These are phyloP conservation scores for Hanseniaspora clermontiae DNA, from an alignment of 805 yeast species.

Conservation along the genomic window DNA sequence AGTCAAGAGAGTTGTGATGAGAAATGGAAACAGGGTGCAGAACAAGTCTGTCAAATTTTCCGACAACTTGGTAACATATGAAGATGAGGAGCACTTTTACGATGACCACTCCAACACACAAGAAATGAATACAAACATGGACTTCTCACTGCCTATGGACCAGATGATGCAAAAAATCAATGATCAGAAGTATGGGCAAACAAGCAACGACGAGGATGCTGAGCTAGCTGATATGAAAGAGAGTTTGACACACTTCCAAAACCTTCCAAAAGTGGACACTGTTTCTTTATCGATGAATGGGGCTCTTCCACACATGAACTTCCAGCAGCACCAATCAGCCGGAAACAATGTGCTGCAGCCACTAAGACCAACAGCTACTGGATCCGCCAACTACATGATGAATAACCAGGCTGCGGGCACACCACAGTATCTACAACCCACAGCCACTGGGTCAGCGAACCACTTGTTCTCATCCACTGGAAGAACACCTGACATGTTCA, in stretches of 20 bases:
- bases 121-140: slow-evolving; percentile 29
- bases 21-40: slow-evolving; percentile 31
- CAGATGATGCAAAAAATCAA: slow-evolving; percentile 42
- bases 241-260: slow-evolving; percentile 59
- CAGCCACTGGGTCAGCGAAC: slow-evolving; percentile 33
- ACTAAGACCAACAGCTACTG: slow-evolving; percentile 31
- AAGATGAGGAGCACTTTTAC: slow-evolving; percentile 19
- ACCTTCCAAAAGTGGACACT: slow-evolving; percentile 62
- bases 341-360: slow-evolving; percentile 18
- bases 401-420: slow-evolving; percentile 1
- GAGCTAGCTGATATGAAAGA: slow-evolving; percentile 64
- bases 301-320: slow-evolving; percentile 19
- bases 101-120: slow-evolving; percentile 10
- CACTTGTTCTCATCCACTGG: slow-evolving; percentile 24
- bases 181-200: slow-evolving; percentile 19
- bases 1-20: slow-evolving; percentile 25
- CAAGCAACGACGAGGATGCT: slow-evolving; percentile 54
- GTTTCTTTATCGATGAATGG: slow-evolving; percentile 37
- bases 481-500: not conserved
- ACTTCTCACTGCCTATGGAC: slow-evolving; percentile 64
- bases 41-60: slow-evolving; percentile 60
- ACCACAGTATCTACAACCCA: slow-evolving; percentile 25
- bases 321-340: slow-evolving; percentile 24
- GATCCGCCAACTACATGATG: slow-evolving; percentile 30
- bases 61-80: slow-evolving; percentile 44